Evolutionary conservation across 345 rosid genomes (phyloP).

Genomic region (Euphorbia lathyris): DNA sequence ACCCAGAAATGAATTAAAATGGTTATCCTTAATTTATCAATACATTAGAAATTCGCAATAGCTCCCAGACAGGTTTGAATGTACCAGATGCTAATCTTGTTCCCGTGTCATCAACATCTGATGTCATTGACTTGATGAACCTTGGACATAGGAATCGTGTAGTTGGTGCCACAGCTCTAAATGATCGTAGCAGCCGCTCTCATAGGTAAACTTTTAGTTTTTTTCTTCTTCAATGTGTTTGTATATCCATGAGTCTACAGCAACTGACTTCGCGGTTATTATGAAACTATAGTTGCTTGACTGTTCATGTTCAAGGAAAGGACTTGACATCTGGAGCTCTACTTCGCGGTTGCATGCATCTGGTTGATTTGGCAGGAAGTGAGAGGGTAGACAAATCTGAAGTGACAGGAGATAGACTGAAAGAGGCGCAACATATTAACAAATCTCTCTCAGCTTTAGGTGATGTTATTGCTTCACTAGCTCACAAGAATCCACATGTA

Average conservation of each 20-base stretch:
- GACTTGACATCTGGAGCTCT: conserved; percentile 73
- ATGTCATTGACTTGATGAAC: conserved; percentile 88
- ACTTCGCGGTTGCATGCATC: conserved; percentile 93
- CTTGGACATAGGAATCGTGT: conserved; percentile 87
- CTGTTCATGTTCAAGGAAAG: conserved; percentile 93
- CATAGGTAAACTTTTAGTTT: conserved; percentile 57
- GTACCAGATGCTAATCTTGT: conserved; percentile 91
- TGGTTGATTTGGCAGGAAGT: conserved; percentile 98
- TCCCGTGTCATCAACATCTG: conserved; percentile 76
- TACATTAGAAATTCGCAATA: conserved; percentile 90
- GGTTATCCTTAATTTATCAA: conserved; percentile 44
- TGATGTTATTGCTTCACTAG: conserved; percentile 96
- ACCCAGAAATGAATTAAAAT: background rate
- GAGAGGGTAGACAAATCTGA: conserved; percentile 95
- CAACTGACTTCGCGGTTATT: conserved; percentile 1
- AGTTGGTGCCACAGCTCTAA: conserved; percentile 91
- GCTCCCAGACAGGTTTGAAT: conserved; percentile 86
- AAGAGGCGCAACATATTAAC: conserved; percentile 95
- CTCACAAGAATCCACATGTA: conserved; percentile 93
- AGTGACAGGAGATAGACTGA: conserved; percentile 86
- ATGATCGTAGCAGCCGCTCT: conserved; percentile 98
- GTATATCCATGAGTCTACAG: conserved; percentile 1
- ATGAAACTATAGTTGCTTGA: conserved; percentile 74
- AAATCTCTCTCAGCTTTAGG: conserved; percentile 95
- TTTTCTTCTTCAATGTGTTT: conserved; percentile 15